Evolutionary conservation across 179 eudicot genomes (phyloP), one percentile per base, ranked within the genome.

Genomic region (Silene noctiflora): DNA sequence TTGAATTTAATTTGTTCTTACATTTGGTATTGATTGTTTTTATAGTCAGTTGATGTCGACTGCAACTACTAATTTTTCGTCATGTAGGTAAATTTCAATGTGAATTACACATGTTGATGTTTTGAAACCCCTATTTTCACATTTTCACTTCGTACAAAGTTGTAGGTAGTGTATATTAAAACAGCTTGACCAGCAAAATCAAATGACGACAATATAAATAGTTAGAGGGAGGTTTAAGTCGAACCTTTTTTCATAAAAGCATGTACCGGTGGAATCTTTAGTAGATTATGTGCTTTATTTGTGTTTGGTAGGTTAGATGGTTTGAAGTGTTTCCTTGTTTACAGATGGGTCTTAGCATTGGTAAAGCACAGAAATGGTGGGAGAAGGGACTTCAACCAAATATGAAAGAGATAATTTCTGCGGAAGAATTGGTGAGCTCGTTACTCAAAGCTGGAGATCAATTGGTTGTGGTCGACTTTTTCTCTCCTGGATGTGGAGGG

Each of bases 401-500:
- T 69, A 93, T 93, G 95, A 85, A 84, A 58, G 97, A 93, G 84
- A 88, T 93, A 74, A 69, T 80, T 42, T 93, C 93, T n/a, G 93
- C 97, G 0, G 90, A 90, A 78, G 89, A 90, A 51, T 77, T 93
- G 7, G 91, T 91, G 0, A 88, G 87, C 74, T 76, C 90, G 3
- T 80, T 93, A 77, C 77, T 73, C 46, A 86, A 76, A 46, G 90
- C 98, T 14, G 98, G 95, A 53, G 95, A 93, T 80, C 83, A 78
- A 75, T 85, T 93, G 85, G 97, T 93, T 17, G 83, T 91, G n/a
- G 80, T 91, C 35, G 95, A 90, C 77, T 93, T 93, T 71, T 93
- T 89, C 77, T 91, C 97, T 74, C 97, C 97, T 79, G 97, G 98
- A 48, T 93, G 97, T 83, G 98, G 98, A 35, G 97, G 97, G 12